These are phyloP conservation scores for Daldinia caldariorum DNA, from an alignment of 495 filamentous ascomycete species.

Conservation along the genomic window DNA sequence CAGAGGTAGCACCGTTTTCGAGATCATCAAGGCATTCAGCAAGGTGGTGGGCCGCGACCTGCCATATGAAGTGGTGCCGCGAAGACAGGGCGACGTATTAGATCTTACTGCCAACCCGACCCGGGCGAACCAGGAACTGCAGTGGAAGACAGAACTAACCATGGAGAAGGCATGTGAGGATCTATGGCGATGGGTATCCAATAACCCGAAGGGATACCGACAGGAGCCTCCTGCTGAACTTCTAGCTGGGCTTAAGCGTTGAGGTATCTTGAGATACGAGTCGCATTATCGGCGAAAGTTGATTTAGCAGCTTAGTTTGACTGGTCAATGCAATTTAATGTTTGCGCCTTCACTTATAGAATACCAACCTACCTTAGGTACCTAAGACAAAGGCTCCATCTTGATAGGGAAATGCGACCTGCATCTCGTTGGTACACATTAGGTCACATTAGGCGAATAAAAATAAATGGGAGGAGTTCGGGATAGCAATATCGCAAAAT, in stretches of 20 bases:
- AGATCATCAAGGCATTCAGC: constrained; percentile 96
- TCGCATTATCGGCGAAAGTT: constrained; percentile 15
- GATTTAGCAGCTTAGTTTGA: constrained; percentile 21
- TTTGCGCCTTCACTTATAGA: constrained; percentile 23
- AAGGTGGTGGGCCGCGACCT: constrained; percentile 83
- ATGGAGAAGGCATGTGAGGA: constrained; percentile 94
- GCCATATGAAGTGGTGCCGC: constrained; percentile 83
- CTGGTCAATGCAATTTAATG: constrained; percentile 12
- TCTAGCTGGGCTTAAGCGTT: constrained; percentile 71
- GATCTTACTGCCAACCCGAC: constrained; percentile 93
- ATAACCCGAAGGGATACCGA: constrained; percentile 94
- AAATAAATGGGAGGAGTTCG: not conserved
- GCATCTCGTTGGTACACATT: not conserved
- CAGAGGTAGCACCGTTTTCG: constrained; percentile 91
- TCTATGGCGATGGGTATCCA: constrained; percentile 93
- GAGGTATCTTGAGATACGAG: constrained; percentile 43
- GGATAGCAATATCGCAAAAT: not conserved
- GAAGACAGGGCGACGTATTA: constrained; percentile 89
- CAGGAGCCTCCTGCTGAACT: constrained; percentile 88
- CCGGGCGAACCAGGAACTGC: constrained; percentile 85
- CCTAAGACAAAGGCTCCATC: constrained; percentile 10
- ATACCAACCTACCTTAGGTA: too few species aligned
- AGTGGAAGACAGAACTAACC: constrained; percentile 90
- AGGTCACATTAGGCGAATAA: not conserved
- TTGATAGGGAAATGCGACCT: not conserved